Conservation (phyloP, 352 stramenopile species). For the Plasmopara viticola region DNA sequence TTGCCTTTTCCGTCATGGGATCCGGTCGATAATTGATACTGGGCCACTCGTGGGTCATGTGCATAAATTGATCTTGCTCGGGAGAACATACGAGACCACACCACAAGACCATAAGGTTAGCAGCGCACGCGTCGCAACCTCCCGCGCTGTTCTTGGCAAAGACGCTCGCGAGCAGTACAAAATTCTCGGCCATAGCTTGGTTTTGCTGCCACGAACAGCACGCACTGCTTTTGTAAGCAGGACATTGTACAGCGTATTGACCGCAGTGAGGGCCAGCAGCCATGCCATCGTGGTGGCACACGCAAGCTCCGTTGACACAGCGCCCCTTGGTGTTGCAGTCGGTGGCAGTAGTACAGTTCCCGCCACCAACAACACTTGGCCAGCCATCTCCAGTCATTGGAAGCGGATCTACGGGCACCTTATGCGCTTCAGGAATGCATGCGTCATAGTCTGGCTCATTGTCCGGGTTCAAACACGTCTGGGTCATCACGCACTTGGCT, state of each 20-base stretch:
- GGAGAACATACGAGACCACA: constrained; percentile 82
- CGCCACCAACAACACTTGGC: constrained; percentile 61
- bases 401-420: constrained; percentile 25
- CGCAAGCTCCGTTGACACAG: constrained; percentile 39
- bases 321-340: constrained; percentile 58
- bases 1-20: constrained; percentile 64
- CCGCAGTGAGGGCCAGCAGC: constrained; percentile 64
- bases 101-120: constrained; percentile 84
- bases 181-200: constrained; percentile 81
- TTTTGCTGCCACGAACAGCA: constrained; percentile 91
- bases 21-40: constrained; percentile 66
- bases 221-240: constrained; percentile 65
- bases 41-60: constrained; percentile 55
- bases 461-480: constrained; percentile 67
- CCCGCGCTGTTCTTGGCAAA: constrained; percentile 65
- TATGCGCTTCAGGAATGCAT: constrained; percentile 67
- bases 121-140: constrained; percentile 74
- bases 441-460: constrained; percentile 64
- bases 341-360: constrained; percentile 35
- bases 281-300: constrained; percentile 61
- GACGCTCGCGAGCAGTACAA: constrained; percentile 61
- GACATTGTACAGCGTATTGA: constrained; percentile 74
- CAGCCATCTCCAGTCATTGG: constrained; percentile 33
- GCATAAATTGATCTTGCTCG: constrained; percentile 63
- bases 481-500: constrained; percentile 67